Base-by-base conservation (phyloP, 345 rosid species). In the Euphorbia tirucalli region DNA sequence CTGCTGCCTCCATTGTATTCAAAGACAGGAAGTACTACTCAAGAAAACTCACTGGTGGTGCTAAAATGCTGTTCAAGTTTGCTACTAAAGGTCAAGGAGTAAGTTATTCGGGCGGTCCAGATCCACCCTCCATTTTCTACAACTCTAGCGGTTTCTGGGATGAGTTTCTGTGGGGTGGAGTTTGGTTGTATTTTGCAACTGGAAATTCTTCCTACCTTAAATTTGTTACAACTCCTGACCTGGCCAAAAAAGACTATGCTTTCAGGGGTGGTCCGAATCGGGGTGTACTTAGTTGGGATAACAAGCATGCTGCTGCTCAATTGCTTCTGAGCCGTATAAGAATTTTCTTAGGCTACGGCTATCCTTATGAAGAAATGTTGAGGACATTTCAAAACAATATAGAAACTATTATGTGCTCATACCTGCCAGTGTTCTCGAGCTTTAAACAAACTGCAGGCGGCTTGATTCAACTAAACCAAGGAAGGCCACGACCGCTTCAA, bases 231-330 rank as follows among this genome's bases (percentile, higher is more conserved):
- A 66, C 81, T 71, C 85, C 94, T 11, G 85, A 77, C 60, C 70
- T 95, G 68, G 96, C 94, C 2, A 89, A 43, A 71, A 97, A 90
- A 81, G 99, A 97, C 55, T 90, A 93, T 73, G 87, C 90, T 69
- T 95, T 92, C 79, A 84, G 90, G 96, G 94, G 97, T 69, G 96
- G 89, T 25, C 87, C 90, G 2, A 89, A 83, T 74, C 85, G 83
- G 76, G 95, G 93, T 68, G 94, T 95, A 1, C 85, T 92, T 80
- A 90, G 90, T 78, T 95, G 98, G 99, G 98, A 95, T 82, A 95
- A 95, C 79, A 95, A 95, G 84, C 99, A 90, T 73, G 77, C 99
- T 9, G 99, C 93, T 66, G 96, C 93, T 71, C 96, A 91, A 88
- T 64, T 64, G 68, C 54, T 64, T 22, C 46, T 73, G 32, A 62